These are phyloP conservation scores for Phaffia rhodozyma DNA, from an alignment of 1,284 basidiomycete species.

Conservation along the genomic window DNA sequence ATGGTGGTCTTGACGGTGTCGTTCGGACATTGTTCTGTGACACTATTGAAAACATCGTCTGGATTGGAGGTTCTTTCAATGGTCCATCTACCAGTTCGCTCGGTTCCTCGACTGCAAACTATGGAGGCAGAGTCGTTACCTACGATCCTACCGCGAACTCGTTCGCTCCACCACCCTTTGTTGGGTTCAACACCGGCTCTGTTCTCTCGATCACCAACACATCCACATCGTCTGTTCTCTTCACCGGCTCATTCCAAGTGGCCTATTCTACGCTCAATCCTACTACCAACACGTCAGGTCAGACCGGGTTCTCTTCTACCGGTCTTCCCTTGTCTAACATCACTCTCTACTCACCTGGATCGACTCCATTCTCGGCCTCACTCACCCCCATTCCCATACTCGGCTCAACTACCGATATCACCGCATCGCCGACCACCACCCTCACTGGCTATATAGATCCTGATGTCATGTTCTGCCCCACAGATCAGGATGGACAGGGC, in stretches of 20 bases:
- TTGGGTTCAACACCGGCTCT: conserved; percentile 60
- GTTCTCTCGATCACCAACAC: conserved; percentile 69
- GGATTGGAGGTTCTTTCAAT: conserved; percentile 71
- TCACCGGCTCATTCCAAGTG: conserved; percentile 45
- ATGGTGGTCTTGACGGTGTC: conserved; percentile 45
- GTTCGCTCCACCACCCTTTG: conserved; percentile 70
- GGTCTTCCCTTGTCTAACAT: conserved; percentile 29
- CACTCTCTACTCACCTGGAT: conserved; percentile 48
- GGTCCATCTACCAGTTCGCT: conserved; percentile 27
- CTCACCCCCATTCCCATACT: conserved; percentile 73
- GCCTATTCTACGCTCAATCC: conserved; percentile 51
- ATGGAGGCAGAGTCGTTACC: conserved; percentile 55
- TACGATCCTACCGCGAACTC: conserved; percentile 55
- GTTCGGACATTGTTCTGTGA: conserved; percentile 77
- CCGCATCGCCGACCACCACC: conserved; percentile 57
- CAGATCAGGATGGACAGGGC: conserved; percentile 60
- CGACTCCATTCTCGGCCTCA: conserved; percentile 76
- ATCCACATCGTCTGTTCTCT: conserved; percentile 63
- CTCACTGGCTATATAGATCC: conserved; percentile 57
- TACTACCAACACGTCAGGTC: conserved; percentile 40
- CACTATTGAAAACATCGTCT: conserved; percentile 50
- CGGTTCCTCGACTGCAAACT: conserved; percentile 38
- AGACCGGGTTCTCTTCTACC: conserved; percentile 18
- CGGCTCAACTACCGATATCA: conserved; percentile 45
- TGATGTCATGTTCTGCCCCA: conserved; percentile 68